Percentiles rank a stretch among this genome's conserved stretches.
phyloP scores from a whole-genome alignment of 1,139 yeast genomes.

The Debaryomyces udenii region DNA sequence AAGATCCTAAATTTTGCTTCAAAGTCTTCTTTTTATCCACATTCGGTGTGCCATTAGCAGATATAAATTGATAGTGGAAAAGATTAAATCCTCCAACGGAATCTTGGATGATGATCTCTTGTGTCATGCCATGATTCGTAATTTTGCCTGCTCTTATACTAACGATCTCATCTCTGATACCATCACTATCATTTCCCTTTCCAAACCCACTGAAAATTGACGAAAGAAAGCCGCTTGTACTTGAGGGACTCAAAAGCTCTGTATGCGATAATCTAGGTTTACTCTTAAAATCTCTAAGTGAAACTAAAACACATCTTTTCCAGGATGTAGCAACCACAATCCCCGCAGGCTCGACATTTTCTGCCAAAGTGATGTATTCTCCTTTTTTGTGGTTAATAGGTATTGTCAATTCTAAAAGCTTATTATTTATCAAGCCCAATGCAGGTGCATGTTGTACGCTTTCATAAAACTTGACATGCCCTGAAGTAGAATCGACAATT shows the following conservation, averaged over 20 bases:
- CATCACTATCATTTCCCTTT: conserved; percentile 26
- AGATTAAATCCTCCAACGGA: conserved; percentile 44
- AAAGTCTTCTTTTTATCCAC: conserved; percentile 32
- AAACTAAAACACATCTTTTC: conserved; percentile 65
- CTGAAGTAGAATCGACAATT: conserved; percentile 56
- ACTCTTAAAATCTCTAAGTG: conserved; percentile 71
- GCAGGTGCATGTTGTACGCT: conserved; percentile 71
- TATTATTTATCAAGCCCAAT: conserved; percentile 57
- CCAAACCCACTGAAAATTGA: conserved; percentile 23
- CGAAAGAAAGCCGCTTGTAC: conserved; percentile 28
- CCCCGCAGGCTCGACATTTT: conserved; percentile 76
- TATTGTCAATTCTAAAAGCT: conserved; percentile 38
- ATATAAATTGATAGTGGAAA: conserved; percentile 35
- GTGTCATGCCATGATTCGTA: conserved; percentile 51
- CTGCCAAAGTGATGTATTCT: conserved; percentile 60
- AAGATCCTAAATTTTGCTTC: conserved; percentile 31
- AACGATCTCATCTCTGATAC: conserved; percentile 51
- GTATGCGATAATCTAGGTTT: conserved; percentile 50
- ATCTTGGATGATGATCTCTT: conserved; percentile 49
- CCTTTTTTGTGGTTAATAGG: conserved; percentile 43
- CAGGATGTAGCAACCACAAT: conserved; percentile 70
- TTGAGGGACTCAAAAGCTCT: conserved; percentile 35
- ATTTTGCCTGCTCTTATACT: conserved; percentile 62
- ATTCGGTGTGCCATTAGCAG: conserved; percentile 33
- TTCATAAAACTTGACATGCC: conserved; percentile 65